Conservation (phyloP, 208 protist species). For the Naegleria fowleri region DNA sequence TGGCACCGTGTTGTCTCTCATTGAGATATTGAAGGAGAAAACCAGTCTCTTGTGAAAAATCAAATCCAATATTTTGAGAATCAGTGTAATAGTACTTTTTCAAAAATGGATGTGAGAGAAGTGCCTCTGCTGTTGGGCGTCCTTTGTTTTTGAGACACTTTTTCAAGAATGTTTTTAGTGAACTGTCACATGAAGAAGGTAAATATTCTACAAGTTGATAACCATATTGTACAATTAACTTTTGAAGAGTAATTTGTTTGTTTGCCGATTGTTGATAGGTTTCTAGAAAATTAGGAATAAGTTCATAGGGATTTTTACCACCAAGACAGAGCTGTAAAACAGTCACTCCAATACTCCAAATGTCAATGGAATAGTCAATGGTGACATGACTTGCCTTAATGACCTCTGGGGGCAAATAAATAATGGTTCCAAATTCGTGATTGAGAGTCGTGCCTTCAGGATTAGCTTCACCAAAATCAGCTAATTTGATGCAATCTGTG, state of each 20-base stretch:
- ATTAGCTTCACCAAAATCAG: not conserved
- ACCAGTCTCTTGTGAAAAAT: not conserved
- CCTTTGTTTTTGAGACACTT: not conserved
- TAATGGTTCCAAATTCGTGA: not conserved
- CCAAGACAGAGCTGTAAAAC: not conserved
- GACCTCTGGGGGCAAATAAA: not conserved
- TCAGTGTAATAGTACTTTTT: not conserved
- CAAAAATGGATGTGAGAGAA: not conserved
- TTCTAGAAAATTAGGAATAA: not conserved
- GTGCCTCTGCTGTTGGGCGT: not conserved
- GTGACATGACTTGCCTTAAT: not conserved
- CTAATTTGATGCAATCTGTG: not conserved
- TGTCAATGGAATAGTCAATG: not conserved
- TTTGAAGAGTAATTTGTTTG: not conserved
- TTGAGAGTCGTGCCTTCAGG: not conserved
- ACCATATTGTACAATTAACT: not conserved
- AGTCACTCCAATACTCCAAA: not conserved
- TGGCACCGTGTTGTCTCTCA: not conserved
- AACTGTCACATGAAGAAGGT: not conserved
- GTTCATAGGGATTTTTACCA: not conserved
- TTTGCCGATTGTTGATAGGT: not conserved
- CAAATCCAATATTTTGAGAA: not conserved
- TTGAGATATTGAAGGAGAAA: not conserved
- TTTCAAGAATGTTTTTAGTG: not conserved
- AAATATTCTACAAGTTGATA: not conserved